phyloP scores from a whole-genome alignment of 202 grass and related monocot genomes.

The Panicum virgatum region DNA sequence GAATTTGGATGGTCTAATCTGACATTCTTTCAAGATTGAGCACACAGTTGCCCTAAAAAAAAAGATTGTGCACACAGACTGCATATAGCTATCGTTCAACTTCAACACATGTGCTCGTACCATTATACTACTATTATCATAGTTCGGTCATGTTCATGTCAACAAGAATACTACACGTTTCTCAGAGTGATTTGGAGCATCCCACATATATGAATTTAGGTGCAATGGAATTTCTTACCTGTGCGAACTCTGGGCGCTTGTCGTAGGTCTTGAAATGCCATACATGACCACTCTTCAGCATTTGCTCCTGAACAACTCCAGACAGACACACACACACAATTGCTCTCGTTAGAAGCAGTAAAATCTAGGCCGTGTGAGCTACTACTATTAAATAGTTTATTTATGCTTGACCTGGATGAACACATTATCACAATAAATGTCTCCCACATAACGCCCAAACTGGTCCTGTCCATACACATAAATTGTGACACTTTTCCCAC shows the following conservation, averaged over 20 bases:
- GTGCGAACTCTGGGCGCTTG: slow-evolving; percentile 60
- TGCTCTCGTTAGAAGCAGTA: neutral
- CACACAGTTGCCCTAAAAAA: no score
- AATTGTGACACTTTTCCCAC: slow-evolving; percentile 46
- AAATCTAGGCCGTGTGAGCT: neutral
- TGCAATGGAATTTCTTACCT: slow-evolving; percentile 30
- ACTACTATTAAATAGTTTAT: neutral
- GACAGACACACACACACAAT: no score
- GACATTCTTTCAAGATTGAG: no score
- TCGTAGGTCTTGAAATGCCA: slow-evolving; percentile 55
- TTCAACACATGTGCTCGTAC: no score
- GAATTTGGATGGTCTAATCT: neutral
- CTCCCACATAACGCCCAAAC: slow-evolving; percentile 59
- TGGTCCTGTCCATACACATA: slow-evolving; percentile 54
- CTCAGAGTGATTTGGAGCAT: no score
- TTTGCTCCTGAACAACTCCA: slow-evolving; percentile 55
- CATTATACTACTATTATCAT: no score
- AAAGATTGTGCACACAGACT: no score
- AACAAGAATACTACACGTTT: no score
- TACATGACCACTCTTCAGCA: slow-evolving; percentile 66
- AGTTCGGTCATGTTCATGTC: no score
- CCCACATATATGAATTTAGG: no score
- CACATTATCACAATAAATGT: slow-evolving; percentile 54
- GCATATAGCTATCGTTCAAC: no score
- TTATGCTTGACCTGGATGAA: slow-evolving; percentile 71